Conservation (phyloP, 768 basidiomycete genomes). For the Boletus tylopilopsis region DNA sequence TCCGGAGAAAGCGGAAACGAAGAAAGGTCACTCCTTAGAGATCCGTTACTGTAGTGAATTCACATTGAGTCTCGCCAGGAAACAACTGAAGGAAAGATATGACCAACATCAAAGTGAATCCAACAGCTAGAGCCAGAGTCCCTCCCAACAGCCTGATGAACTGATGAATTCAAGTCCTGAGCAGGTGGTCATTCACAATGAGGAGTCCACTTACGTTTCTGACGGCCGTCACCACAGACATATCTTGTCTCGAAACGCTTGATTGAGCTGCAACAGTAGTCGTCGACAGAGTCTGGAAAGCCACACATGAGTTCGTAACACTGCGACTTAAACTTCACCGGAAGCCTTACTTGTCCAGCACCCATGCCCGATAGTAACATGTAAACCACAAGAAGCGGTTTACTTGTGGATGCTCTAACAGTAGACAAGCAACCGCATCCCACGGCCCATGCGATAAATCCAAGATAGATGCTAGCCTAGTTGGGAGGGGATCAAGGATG, state of each 20-base stretch:
- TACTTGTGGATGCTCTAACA: conserved; percentile 44
- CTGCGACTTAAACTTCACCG: neutral
- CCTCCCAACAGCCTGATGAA: conserved; percentile 71
- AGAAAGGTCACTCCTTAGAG: conserved; percentile 40
- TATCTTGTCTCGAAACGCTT: conserved; percentile 63
- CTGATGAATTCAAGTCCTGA: conserved; percentile 30
- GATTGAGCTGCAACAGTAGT: conserved; percentile 74
- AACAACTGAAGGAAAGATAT: conserved; percentile 3
- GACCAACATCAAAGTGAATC: conserved; percentile 51
- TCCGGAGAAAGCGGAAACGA: conserved; percentile 34
- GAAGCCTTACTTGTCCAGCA: conserved; percentile 48
- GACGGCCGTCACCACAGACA: conserved; percentile 72
- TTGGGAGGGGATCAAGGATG: neutral
- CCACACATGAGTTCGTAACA: neutral
- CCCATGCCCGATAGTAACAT: conserved; percentile 60
- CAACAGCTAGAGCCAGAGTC: conserved; percentile 61
- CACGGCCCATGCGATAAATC: conserved; percentile 67
- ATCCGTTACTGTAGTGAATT: conserved; percentile 38
- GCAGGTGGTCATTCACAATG: neutral
- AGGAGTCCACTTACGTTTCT: conserved; percentile 44
- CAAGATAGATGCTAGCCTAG: conserved; percentile 41
- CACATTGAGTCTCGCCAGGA: neutral
- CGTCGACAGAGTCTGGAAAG: conserved; percentile 49
- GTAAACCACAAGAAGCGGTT: conserved; percentile 52
- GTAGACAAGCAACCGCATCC: conserved; percentile 71